Evolutionary conservation across 495 filamentous ascomycete genomes (phyloP).

Genomic region (Daldinia caldariorum): DNA sequence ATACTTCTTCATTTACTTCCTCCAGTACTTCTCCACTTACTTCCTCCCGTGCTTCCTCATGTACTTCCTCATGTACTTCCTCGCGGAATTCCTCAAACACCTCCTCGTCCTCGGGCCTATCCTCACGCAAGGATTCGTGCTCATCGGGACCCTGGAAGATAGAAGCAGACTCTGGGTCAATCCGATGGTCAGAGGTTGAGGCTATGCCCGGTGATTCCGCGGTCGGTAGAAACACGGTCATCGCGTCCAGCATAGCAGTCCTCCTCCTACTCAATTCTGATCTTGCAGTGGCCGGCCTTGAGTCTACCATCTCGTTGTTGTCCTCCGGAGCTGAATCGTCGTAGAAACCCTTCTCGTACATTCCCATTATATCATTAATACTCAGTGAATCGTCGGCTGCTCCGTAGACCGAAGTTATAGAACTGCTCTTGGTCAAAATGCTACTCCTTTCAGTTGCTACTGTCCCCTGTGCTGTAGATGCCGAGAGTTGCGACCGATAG

Average conservation of each 20-base stretch:
- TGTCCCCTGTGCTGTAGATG: constrained; percentile 74
- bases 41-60: constrained; percentile 6
- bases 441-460: constrained; percentile 83
- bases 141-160: constrained; percentile 52
- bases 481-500: constrained; percentile 71
- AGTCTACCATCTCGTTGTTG: constrained; percentile 51
- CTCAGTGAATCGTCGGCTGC: constrained; percentile 78
- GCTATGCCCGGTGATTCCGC: constrained; percentile 41
- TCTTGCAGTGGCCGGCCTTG: constrained; percentile 41
- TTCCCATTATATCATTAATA: constrained; percentile 90
- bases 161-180: constrained; percentile 51
- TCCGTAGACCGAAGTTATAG: constrained; percentile 70
- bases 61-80: constrained; percentile 40
- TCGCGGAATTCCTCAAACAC: constrained; percentile 44
- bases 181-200: constrained; percentile 20
- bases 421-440: constrained; percentile 81
- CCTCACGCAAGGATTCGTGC: constrained; percentile 46
- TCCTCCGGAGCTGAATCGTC: constrained; percentile 63
- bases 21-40: constrained; percentile 27
- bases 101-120: constrained; percentile 44
- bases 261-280: constrained; percentile 52
- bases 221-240: constrained; percentile 53
- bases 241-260: constrained; percentile 55
- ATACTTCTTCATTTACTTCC: constrained; percentile 38
- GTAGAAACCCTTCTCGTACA: constrained; percentile 87